Base-by-base conservation (phyloP, 2,329 filamentous ascomycete species). In the Nectriaceae sp. region DNA sequence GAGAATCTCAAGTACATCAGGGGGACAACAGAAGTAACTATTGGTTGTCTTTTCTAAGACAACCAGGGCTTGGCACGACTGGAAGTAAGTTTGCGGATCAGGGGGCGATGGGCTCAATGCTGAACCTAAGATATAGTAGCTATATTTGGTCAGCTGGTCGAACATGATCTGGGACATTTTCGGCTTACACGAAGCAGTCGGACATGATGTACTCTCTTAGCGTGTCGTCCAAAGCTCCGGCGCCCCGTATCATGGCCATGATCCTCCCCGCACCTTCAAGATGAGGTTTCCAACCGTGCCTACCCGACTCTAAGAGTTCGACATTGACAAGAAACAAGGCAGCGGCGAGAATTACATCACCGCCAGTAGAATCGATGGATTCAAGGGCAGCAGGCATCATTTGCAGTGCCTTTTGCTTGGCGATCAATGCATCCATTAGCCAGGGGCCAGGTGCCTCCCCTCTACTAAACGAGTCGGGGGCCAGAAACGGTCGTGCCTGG, bases 261-360 rank as follows among this genome's bases (percentile, higher is more conserved):
- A 78, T 72, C 20, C 64, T 65, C 3, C 68, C 70, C 3, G 75
- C 75, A 3, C 73, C 75, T 42, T 76, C 69, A 19, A 78, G 66
- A 48, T 78, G 76, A 13, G 70, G 68, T 40, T 70, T 72, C 75
- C 75, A 78, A 11, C 71, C 72, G 31, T 75, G 69, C 54, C 70
- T 74, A 2, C 75, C 74, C 13, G 73, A 75, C 60, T 78, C 75
- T 42, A 78, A 75, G 40, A 78, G 64, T 61, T 79, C 73, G 42
- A 78, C 66, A 51, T 78, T 76, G 63, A 79, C 67, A 54, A 78
- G 73, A 59, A 78, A 77, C 16, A 77, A 64, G 3, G 75, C 72
- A 0, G 75, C 72, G 1, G 75, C 72, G 3, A 78, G 65, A 3
- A 76, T 63, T 10, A 74, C 67, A 38, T 75, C 72, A 13, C 66